Evolutionary conservation across 148 eudicot genomes (phyloP).

Genomic region (Euryodendron excelsum): DNA sequence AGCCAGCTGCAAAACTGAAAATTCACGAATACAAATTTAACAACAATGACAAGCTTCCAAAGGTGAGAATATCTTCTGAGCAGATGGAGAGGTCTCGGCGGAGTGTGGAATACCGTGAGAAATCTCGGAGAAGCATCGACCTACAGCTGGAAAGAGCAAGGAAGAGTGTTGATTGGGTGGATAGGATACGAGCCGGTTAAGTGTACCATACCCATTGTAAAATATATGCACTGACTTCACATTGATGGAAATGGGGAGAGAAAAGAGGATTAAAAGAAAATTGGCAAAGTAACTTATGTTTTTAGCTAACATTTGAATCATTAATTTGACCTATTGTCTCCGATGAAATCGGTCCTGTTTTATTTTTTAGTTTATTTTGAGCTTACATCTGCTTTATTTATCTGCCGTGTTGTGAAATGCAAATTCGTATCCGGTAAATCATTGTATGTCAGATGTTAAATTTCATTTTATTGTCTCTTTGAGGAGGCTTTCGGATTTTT

Average conservation of each 20-base stretch:
- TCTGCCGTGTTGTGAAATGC: background rate
- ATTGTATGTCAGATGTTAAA: too few relatives aligned
- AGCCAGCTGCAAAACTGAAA: slow-evolving; percentile 43
- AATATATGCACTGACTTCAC: background rate
- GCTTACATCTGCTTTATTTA: background rate
- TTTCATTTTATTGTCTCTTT: too few relatives aligned
- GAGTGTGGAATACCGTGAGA: slow-evolving; percentile 78
- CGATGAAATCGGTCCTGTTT: background rate
- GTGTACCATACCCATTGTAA: background rate
- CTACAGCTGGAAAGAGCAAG: slow-evolving; percentile 71
- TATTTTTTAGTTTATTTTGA: background rate
- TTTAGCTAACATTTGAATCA: slow-evolving; percentile 8
- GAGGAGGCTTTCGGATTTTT: too few relatives aligned
- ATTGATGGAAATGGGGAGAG: background rate
- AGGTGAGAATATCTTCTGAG: slow-evolving; percentile 63
- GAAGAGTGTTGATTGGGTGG: slow-evolving; percentile 92
- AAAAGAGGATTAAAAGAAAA: background rate
- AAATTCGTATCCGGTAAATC: too few relatives aligned
- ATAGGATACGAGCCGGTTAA: slow-evolving; percentile 50
- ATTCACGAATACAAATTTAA: slow-evolving; percentile 57
- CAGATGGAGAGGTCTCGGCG: slow-evolving; percentile 86
- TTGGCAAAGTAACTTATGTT: slow-evolving; percentile 3
- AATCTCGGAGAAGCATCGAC: slow-evolving; percentile 69
- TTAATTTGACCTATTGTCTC: background rate
- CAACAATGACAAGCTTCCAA: slow-evolving; percentile 57